phyloP scores from a whole-genome alignment of 345 rosid genomes.

The Hirschfeldia incana region DNA sequence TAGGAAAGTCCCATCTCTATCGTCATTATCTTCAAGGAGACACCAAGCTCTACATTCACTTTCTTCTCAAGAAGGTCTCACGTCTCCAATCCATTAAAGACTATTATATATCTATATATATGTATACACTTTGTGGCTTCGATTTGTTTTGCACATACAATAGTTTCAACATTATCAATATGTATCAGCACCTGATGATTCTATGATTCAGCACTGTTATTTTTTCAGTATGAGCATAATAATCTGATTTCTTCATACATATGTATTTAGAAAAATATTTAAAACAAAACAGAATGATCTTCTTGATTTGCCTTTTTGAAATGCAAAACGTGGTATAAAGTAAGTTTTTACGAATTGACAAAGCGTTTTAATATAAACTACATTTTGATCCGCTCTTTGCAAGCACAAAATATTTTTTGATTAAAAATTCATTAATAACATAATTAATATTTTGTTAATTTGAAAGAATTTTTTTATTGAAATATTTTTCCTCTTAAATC shows the following conservation, averaged over 20 bases:
- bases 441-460: no score
- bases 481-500: no score
- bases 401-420: no score
- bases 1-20: constrained; percentile 50
- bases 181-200: constrained; percentile 12
- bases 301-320: neutral
- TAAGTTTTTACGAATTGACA: no score
- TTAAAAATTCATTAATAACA: no score
- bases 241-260: neutral
- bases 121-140: neutral
- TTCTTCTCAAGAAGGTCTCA: constrained; percentile 89
- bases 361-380: no score
- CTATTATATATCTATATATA: neutral
- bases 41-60: constrained; percentile 65
- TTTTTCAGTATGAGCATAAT: neutral
- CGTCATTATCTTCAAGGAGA: constrained; percentile 60
- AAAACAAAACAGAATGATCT: neutral
- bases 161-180: constrained; percentile 27
- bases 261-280: neutral
- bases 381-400: no score
- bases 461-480: no score
- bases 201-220: constrained; percentile 15
- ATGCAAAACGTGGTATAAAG: no score
- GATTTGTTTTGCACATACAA: constrained; percentile 31
- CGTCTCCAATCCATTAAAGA: constrained; percentile 57